phyloP scores from a whole-genome alignment of 768 basidiomycete genomes.

The Gloeopeniophorella convolvens region DNA sequence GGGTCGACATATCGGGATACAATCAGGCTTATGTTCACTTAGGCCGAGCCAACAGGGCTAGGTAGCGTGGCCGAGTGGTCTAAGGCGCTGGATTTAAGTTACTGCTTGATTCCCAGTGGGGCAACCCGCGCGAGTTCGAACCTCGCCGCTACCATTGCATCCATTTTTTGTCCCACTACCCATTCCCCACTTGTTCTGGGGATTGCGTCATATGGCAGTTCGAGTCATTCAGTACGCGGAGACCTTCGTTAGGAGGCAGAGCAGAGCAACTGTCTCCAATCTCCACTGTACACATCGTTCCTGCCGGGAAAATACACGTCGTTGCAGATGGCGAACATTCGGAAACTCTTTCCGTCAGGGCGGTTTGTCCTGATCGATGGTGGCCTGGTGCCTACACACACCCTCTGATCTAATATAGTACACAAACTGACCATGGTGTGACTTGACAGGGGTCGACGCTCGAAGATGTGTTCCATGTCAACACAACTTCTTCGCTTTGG shows the following conservation, averaged over 20 bases:
- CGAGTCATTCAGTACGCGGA: no score
- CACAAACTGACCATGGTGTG: not conserved
- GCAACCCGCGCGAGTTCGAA: constrained; percentile 86
- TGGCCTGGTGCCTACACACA: constrained; percentile 11
- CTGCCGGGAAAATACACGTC: no score
- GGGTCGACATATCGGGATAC: not conserved
- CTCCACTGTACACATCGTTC: no score
- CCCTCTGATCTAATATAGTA: not conserved
- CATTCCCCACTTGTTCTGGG: no score
- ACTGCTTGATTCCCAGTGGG: constrained; percentile 70
- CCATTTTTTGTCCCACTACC: constrained; percentile 14
- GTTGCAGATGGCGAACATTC: constrained; percentile 9
- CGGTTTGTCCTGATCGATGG: constrained; percentile 12
- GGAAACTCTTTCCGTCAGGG: not conserved
- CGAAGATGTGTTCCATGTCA: constrained; percentile 42
- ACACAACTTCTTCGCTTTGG: constrained; percentile 60
- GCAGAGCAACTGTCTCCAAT: no score
- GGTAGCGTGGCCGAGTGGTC: constrained; percentile 84
- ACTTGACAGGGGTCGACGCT: constrained; percentile 53
- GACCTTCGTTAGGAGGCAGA: no score
- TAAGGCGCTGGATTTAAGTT: constrained; percentile 89
- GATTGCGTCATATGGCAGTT: no score
- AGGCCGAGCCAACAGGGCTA: not conserved
- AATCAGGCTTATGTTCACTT: not conserved
- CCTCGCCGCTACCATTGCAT: constrained; percentile 69